Conservation (phyloP, 2,329 filamentous ascomycete species). For the Aspergillus ochraceoroseus region DNA sequence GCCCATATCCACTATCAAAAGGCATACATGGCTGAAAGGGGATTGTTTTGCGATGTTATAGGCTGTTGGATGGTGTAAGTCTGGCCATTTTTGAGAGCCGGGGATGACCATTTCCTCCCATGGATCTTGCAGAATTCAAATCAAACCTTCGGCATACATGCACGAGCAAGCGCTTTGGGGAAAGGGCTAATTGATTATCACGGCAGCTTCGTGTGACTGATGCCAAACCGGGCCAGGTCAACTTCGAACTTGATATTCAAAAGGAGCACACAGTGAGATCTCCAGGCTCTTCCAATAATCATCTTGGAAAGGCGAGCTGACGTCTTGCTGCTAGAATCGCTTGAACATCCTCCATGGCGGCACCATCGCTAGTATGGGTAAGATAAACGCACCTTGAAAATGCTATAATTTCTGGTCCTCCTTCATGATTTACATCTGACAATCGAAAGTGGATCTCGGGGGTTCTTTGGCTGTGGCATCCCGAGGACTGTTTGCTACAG, state of each 20-base stretch:
- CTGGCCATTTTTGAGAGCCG: background rate
- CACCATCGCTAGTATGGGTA: conserved; percentile 59
- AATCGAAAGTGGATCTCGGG: conserved; percentile 55
- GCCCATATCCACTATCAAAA: background rate
- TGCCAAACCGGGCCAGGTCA: conserved; percentile 57
- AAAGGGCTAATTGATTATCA: conserved; percentile 9
- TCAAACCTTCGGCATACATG: too few species aligned
- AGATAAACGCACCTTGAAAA: conserved; percentile 8
- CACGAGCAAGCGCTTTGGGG: too few species aligned
- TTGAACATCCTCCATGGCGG: conserved; percentile 63
- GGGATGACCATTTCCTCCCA: background rate
- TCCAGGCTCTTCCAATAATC: background rate
- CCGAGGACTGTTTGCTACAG: conserved; percentile 59
- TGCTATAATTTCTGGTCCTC: background rate
- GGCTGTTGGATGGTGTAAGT: conserved; percentile 42
- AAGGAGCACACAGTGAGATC: conserved; percentile 58
- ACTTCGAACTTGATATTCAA: conserved; percentile 60
- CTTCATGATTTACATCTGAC: conserved; percentile 6
- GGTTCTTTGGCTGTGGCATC: conserved; percentile 64
- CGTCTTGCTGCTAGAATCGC: conserved; percentile 51
- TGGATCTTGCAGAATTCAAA: background rate
- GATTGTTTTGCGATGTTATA: conserved; percentile 12
- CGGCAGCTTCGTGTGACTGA: conserved; percentile 56
- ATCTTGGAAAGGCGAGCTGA: conserved; percentile 9
- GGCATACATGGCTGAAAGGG: conserved; percentile 10